Evolutionary conservation across 2,329 filamentous ascomycete species (phyloP).

Genomic region (Fusarium sp.): DNA sequence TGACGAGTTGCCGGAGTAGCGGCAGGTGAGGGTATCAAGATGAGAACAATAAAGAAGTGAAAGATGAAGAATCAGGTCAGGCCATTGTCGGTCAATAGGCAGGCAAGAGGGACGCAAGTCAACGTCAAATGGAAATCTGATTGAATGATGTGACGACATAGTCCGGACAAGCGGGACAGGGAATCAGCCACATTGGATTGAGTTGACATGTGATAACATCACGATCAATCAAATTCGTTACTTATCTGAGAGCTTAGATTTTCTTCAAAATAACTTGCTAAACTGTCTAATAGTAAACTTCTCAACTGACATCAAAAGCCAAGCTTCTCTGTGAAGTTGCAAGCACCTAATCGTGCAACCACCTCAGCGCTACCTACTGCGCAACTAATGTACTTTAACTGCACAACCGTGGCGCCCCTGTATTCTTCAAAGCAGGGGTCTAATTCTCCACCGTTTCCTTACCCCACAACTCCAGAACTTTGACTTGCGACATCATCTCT

Average conservation of each 20-base stretch:
- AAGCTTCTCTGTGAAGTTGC: conserved; percentile 9
- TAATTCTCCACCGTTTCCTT: conserved; percentile 8
- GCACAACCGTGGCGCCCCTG: not conserved
- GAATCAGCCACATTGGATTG: conserved; percentile 11
- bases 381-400: not conserved
- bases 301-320: not conserved
- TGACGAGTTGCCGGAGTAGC: not conserved
- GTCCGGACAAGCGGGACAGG: not conserved
- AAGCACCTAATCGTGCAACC: conserved; percentile 21
- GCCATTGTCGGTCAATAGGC: not conserved
- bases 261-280: not conserved
- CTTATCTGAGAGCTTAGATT: no score
- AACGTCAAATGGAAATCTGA: not conserved
- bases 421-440: conserved; percentile 7
- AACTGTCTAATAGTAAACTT: not conserved
- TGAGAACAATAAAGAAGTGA: not conserved
- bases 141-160: conserved; percentile 12
- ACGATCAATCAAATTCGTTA: not conserved
- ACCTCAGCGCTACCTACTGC: not conserved
- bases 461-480: conserved; percentile 26
- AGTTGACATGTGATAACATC: not conserved
- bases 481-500: conserved; percentile 42
- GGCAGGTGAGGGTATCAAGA: conserved; percentile 13
- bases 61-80: not conserved
- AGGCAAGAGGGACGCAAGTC: not conserved